Evolutionary conservation across 371 early-diverging fungal genomes (phyloP), one percentile per base, ranked within the genome.

Genomic region (Zopfochytrium polystomum): DNA sequence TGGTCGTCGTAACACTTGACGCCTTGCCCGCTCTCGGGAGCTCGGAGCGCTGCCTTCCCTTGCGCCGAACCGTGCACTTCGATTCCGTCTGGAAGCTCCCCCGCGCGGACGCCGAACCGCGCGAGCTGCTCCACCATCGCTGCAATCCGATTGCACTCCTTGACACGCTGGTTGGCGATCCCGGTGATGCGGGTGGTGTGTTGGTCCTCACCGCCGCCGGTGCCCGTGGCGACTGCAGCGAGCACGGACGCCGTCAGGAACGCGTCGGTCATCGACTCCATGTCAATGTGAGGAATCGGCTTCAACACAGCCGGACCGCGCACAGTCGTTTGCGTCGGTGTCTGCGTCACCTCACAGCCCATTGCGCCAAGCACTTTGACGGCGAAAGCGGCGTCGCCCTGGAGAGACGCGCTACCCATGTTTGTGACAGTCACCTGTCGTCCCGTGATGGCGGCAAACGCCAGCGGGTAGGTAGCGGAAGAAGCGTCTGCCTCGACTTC

Each of bases 241-340:
- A 96, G 80, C 15, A 89, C 96, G 0, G 91, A 81, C 0, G 96
- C 95, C 1, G 98, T 97, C 72, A 97, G 77, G 79, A 97, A 97
- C 6, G 98, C 98, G 71, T 97, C 98, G 0, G 98, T 97, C 96
- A 97, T 93, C 13, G 90, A 87, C 73, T 95, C 95, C 98, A 97
- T 97, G 63, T 97, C 95, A 60, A 97, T 87, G 20, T 77, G 66
- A 7, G 86, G 76, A 5, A 97, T 69, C n/a, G 95, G 89, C 29
- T 64, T 69, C 46, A 96, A 77, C 42, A 71, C 67, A 1, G 88
- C 89, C 11, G 96, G 95, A 0, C 96, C 96, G n/a, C 79, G 76
- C 9, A 97, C 96, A 0, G 91, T 93, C 1, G 95, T 95, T 1
- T 90, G 80, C 0, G 85, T 85, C 51, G 77, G 87, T 1, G 93